These are phyloP conservation scores for Smallanthus sonchifolius DNA, from an alignment of 129 eudicot genomes.

Conservation along the genomic window DNA sequence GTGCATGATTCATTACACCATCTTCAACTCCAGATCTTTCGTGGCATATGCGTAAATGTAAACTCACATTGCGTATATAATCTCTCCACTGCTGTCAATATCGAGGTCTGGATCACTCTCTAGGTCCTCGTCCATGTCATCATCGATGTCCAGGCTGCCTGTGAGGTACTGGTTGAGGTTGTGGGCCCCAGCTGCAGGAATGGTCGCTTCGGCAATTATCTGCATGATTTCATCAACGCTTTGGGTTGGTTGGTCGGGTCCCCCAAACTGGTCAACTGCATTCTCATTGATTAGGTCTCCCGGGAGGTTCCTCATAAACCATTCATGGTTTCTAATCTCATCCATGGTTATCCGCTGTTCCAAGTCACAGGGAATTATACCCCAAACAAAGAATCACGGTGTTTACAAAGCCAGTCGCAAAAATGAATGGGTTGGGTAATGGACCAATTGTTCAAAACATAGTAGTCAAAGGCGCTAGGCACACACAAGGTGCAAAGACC, in stretches of 20 bases:
- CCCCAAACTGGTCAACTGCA: constrained; percentile 49
- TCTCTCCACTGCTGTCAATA: constrained; percentile 66
- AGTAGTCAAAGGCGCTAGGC: too few species aligned
- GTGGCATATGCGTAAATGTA: not conserved
- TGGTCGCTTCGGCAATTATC: constrained; percentile 81
- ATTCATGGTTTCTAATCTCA: constrained; percentile 69
- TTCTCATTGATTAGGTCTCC: constrained; percentile 62
- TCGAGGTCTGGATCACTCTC: constrained; percentile 89
- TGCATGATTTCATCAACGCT: constrained; percentile 86
- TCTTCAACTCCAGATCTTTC: constrained; percentile 6
- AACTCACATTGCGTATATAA: constrained; percentile 9
- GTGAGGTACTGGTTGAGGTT: constrained; percentile 59
- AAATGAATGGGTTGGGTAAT: not conserved
- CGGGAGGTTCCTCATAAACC: constrained; percentile 76
- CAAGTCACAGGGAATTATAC: not conserved
- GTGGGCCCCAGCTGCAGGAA: constrained; percentile 66
- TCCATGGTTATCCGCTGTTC: constrained; percentile 70
- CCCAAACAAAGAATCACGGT: not conserved
- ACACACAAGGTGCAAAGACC: too few species aligned
- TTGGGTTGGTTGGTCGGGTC: constrained; percentile 70
- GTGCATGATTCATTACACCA: not conserved
- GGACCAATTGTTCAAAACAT: not conserved
- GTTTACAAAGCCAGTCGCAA: not conserved
- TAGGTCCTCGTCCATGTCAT: constrained; percentile 86
- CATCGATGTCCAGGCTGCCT: constrained; percentile 76